Evolutionary conservation across 2,329 filamentous ascomycete genomes (phyloP).

Genomic region (Monosporascus sp.): DNA sequence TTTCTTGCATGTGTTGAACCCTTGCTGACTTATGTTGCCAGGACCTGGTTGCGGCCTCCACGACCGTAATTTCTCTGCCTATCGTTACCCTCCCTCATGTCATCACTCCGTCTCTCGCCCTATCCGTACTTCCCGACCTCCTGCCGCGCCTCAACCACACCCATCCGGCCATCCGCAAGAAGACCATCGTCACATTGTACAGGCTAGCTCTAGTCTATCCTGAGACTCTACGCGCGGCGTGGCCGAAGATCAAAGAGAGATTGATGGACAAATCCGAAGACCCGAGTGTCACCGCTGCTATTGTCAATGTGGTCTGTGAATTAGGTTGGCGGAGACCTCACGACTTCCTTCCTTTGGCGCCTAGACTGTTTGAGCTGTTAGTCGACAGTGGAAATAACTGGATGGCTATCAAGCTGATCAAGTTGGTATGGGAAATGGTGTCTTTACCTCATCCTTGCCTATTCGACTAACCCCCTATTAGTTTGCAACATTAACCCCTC

Average conservation of each 20-base stretch:
- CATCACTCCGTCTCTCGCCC: conserved; percentile 84
- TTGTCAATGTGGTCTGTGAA: conserved; percentile 95
- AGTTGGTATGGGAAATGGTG: conserved; percentile 58
- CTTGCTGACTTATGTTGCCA: conserved; percentile 22
- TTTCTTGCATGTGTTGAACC: neutral
- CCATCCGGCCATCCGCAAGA: conserved; percentile 82
- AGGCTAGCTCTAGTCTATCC: conserved; percentile 93
- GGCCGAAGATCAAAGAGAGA: conserved; percentile 95
- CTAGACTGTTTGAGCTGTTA: conserved; percentile 84
- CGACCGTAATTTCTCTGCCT: conserved; percentile 76
- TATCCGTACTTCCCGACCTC: conserved; percentile 82
- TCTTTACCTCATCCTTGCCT: neutral
- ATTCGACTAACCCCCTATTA: conserved; percentile 33
- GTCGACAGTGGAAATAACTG: conserved; percentile 95
- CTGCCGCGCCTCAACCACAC: conserved; percentile 84
- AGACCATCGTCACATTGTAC: conserved; percentile 92
- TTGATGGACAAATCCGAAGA: conserved; percentile 88
- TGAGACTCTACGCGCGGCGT: conserved; percentile 84
- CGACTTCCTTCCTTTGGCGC: conserved; percentile 88
- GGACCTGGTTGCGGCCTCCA: conserved; percentile 69
- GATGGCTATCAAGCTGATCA: conserved; percentile 99
- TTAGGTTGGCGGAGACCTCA: conserved; percentile 89
- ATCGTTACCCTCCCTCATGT: conserved; percentile 90
- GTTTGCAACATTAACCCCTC: conserved; percentile 90
- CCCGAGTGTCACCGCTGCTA: conserved; percentile 87